Evolutionary conservation across 805 yeast species (phyloP).

Genomic region (Blastobotrys chiropterorum): DNA sequence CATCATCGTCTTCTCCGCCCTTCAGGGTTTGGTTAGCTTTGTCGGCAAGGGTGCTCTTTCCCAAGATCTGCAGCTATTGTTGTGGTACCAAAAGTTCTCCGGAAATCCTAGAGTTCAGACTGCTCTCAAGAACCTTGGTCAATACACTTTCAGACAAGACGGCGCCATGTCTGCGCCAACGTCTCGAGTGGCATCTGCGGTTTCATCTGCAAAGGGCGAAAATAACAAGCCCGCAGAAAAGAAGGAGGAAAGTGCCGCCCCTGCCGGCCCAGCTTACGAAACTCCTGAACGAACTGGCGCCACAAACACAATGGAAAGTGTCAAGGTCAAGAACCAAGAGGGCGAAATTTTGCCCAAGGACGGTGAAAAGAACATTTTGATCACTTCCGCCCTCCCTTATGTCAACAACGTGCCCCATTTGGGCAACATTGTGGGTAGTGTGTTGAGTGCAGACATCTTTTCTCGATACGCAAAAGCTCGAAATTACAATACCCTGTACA

Average conservation of each 20-base stretch:
- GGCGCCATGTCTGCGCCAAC: slow-evolving; percentile 15
- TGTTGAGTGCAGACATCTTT: slow-evolving; percentile 88
- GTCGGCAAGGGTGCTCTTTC: slow-evolving; percentile 29
- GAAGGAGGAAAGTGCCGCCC: slow-evolving; percentile 10
- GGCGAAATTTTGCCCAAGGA: slow-evolving; percentile 56
- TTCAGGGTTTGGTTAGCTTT: slow-evolving; percentile 35
- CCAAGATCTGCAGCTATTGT: slow-evolving; percentile 23
- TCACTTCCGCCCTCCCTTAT: slow-evolving; percentile 95
- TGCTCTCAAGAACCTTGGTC: slow-evolving; percentile 15
- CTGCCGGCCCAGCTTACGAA: slow-evolving; percentile 32
- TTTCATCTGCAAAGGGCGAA: slow-evolving; percentile 1
- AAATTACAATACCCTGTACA: slow-evolving; percentile 75
- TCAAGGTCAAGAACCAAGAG: slow-evolving; percentile 10
- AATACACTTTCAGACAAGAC: neutral
- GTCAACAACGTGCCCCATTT: slow-evolving; percentile 98
- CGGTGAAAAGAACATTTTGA: slow-evolving; percentile 71
- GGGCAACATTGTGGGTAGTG: slow-evolving; percentile 95
- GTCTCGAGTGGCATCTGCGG: slow-evolving; percentile 11
- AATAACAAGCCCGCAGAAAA: slow-evolving; percentile 7
- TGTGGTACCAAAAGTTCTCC: slow-evolving; percentile 31
- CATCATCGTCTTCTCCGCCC: slow-evolving; percentile 40
- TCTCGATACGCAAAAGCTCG: slow-evolving; percentile 85
- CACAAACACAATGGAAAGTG: slow-evolving; percentile 12
- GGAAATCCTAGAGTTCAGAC: slow-evolving; percentile 24
- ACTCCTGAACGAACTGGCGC: slow-evolving; percentile 13